Base-by-base conservation (phyloP, 805 yeast species). In the Yarrowia sp. region DNA sequence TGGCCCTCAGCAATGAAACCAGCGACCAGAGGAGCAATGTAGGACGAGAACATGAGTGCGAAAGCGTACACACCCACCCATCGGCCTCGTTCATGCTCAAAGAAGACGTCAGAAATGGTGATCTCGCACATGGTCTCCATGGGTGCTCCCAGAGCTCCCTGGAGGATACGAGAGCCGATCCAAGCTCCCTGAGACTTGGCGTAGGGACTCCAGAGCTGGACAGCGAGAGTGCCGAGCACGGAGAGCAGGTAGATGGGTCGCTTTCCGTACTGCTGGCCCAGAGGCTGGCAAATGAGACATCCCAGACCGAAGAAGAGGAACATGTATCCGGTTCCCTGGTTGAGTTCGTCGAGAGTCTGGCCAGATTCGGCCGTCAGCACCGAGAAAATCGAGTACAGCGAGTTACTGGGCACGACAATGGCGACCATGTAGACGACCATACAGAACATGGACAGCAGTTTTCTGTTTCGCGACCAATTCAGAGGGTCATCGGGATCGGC, bases 31-130 rank as follows among this genome's bases (percentile, higher is more conserved):
- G 66, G 66, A 36, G 55, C 66, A 46, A 61, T 61, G 55, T 46
- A 61, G 12, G 66, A 61, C 13, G 66, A 46, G 38, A 61, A 61
- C 55, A 61, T 46, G 46, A 92, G 87, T 20, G 91, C 87, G 78
- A 90, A 74, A 70, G 89, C 90, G 78, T 90, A 91, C 14, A 87
- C 80, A 0, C 95, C 90, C 76, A 91, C 82, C 13, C 86, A 86
- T 34, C 87, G 80, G 67, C 93, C 92, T 30, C 91, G 80, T 74
- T 90, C 92, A 76, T 91, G 96, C 70, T 86, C 89, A 77, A 83
- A 91, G 74, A 85, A 91, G 74, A 90, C 83, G 75, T 91, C 96
- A 2, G 92, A 80, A 24, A 84, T 72, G 84, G 82, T 56, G 86
- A 88, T 72, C 85, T 83, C 79, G 82, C 92, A 70, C 75, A 92